Evolutionary conservation across 108 stramenopile species (phyloP).

Genomic region (Fragilariopsis cylindrus): DNA sequence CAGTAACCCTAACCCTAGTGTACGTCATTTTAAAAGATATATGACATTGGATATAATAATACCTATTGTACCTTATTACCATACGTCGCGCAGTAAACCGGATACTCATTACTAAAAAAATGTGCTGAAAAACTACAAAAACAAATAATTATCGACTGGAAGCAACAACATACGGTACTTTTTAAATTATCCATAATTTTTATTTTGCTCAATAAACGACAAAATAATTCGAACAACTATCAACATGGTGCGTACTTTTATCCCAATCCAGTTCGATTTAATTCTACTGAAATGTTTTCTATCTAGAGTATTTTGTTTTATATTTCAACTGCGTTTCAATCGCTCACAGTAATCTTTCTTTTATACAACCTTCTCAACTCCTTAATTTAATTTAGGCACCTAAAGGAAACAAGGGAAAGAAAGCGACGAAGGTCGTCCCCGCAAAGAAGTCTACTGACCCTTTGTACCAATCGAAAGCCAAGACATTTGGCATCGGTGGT

Average conservation of each 20-base stretch:
- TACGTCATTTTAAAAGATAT: too few species aligned
- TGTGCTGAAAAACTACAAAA: not conserved
- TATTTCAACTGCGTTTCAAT: too few species aligned
- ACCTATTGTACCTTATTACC: too few species aligned
- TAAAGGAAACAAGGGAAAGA: slow-evolving; percentile 72
- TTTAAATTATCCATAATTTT: not conserved
- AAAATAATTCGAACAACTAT: too few species aligned
- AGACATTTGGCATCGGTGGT: slow-evolving; percentile 91
- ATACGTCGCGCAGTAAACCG: not conserved
- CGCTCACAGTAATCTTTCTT: not conserved
- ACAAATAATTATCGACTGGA: not conserved
- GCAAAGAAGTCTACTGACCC: slow-evolving; percentile 86
- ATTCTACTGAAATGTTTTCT: too few species aligned
- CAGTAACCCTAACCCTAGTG: too few species aligned
- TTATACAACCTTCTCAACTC: not conserved
- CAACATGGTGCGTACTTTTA: too few species aligned
- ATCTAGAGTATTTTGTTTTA: too few species aligned
- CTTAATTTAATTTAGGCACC: slow-evolving; percentile 22
- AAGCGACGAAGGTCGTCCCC: slow-evolving; percentile 58
- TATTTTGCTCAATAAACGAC: too few species aligned
- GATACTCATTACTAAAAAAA: slow-evolving; percentile 5
- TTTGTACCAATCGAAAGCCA: slow-evolving; percentile 90
- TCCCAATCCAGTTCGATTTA: too few species aligned
- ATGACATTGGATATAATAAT: too few species aligned
- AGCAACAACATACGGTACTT: not conserved